phyloP scores from a whole-genome alignment of 129 eudicot species.

The Scalesia atractyloides region DNA sequence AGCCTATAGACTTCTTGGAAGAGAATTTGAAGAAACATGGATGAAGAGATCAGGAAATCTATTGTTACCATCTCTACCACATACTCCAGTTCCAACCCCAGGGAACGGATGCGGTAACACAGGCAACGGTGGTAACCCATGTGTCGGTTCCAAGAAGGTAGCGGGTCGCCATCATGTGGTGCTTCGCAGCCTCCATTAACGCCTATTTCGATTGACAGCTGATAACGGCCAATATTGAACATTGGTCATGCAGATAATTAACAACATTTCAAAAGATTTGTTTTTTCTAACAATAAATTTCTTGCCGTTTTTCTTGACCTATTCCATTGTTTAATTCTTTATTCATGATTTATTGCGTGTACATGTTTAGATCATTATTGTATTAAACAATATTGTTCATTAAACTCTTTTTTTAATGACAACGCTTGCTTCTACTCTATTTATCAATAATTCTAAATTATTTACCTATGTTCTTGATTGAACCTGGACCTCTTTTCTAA shows the following conservation, averaged over 20 bases:
- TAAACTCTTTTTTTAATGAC: no score
- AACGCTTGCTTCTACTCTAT: no score
- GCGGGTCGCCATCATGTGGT: constrained; percentile 11
- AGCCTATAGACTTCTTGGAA: neutral
- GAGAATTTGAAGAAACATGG: neutral
- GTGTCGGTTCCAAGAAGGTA: constrained; percentile 32
- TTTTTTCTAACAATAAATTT: neutral
- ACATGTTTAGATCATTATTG: neutral
- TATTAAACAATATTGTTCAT: neutral
- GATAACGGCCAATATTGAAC: neutral
- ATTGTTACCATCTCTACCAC: constrained; percentile 34
- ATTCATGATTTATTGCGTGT: neutral
- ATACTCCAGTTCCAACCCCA: constrained; percentile 13
- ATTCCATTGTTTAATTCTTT: neutral
- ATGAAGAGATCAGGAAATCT: constrained; percentile 26
- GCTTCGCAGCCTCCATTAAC: constrained; percentile 6
- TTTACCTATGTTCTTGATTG: no score
- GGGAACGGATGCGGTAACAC: constrained; percentile 39
- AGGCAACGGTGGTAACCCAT: constrained; percentile 32
- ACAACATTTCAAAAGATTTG: neutral
- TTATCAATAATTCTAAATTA: no score
- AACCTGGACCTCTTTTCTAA: no score
- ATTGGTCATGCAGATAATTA: neutral
- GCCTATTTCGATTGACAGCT: neutral
- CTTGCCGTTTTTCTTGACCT: neutral